Conservation (phyloP, 139 green algal species). For the Choricystis sp. region DNA sequence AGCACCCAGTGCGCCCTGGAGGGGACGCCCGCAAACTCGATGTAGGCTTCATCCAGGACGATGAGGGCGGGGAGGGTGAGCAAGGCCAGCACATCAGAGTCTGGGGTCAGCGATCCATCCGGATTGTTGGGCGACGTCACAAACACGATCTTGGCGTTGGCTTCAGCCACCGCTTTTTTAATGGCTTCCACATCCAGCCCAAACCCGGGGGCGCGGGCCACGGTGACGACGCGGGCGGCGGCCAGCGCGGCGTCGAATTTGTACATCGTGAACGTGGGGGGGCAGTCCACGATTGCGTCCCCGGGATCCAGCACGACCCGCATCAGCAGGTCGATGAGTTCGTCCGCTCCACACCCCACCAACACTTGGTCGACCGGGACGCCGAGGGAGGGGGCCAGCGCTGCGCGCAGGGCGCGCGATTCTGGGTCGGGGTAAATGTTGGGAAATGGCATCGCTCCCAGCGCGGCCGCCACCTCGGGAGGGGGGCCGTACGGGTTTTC, state of each 20-base stretch:
- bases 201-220: conserved; percentile 73
- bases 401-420: conserved; percentile 53
- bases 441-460: conserved; percentile 76
- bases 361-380: conserved; percentile 79
- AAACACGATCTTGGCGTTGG: conserved; percentile 93
- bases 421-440: conserved; percentile 98
- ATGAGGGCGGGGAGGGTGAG: conserved; percentile 78
- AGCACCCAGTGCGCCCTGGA: not conserved
- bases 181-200: conserved; percentile 60
- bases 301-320: conserved; percentile 80
- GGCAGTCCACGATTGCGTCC: conserved; percentile 83
- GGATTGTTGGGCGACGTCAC: conserved; percentile 98
- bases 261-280: conserved; percentile 98
- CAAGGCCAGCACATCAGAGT: conserved; percentile 58
- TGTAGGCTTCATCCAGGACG: conserved; percentile 98
- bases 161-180: conserved; percentile 49
- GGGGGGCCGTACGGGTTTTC: conserved; percentile 98
- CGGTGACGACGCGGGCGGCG: conserved; percentile 56
- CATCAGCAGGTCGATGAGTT: conserved; percentile 92
- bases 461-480: conserved; percentile 73
- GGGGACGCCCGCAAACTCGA: conserved; percentile 90
- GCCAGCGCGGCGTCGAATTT: conserved; percentile 93
- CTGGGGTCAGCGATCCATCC: conserved; percentile 74
- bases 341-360: conserved; percentile 86
- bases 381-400: conserved; percentile 47